Conservation (phyloP, 352 stramenopile species). For the Phytophthora ramorum region DNA sequence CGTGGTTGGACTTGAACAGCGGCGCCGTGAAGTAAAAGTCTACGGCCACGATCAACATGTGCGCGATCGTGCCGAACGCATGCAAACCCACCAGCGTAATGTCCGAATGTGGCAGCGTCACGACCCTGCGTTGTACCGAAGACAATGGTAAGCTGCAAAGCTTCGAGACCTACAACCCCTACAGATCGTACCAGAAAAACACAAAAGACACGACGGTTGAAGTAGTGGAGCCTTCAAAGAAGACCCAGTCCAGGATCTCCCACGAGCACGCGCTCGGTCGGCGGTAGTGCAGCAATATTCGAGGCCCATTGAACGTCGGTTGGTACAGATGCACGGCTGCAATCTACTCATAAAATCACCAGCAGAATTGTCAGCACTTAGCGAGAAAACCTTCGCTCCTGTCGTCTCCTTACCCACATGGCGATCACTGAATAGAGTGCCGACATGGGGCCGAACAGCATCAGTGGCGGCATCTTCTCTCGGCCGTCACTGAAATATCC, state of each 20-base stretch:
- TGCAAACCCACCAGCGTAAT: slow-evolving; percentile 39
- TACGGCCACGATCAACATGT: slow-evolving; percentile 53
- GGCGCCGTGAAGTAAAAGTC: slow-evolving; percentile 73
- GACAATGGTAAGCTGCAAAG: neutral
- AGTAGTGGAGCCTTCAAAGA: slow-evolving; percentile 65
- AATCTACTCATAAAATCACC: slow-evolving; percentile 30
- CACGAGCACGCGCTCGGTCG: slow-evolving; percentile 59
- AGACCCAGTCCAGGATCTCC: slow-evolving; percentile 75
- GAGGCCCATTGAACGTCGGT: slow-evolving; percentile 60
- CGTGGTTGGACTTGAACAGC: slow-evolving; percentile 67
- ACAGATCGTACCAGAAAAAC: slow-evolving; percentile 57
- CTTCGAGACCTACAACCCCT: neutral
- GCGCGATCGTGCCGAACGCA: slow-evolving; percentile 44
- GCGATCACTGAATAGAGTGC: slow-evolving; percentile 60
- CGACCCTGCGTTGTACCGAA: slow-evolving; percentile 25
- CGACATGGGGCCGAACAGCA: slow-evolving; percentile 51
- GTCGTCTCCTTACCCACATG: slow-evolving; percentile 49
- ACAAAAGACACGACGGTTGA: slow-evolving; percentile 51
- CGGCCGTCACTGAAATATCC: slow-evolving; percentile 49
- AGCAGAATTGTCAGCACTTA: neutral
- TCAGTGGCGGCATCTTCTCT: slow-evolving; percentile 61
- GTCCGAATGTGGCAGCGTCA: slow-evolving; percentile 50
- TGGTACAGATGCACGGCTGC: slow-evolving; percentile 64
- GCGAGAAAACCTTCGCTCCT: neutral
- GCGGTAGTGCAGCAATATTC: slow-evolving; percentile 63